Evolutionary conservation across 2,329 filamentous ascomycete species (phyloP), one percentile per base, ranked within the genome.

Genomic region (Nothophaeocryptopus gaeumannii): DNA sequence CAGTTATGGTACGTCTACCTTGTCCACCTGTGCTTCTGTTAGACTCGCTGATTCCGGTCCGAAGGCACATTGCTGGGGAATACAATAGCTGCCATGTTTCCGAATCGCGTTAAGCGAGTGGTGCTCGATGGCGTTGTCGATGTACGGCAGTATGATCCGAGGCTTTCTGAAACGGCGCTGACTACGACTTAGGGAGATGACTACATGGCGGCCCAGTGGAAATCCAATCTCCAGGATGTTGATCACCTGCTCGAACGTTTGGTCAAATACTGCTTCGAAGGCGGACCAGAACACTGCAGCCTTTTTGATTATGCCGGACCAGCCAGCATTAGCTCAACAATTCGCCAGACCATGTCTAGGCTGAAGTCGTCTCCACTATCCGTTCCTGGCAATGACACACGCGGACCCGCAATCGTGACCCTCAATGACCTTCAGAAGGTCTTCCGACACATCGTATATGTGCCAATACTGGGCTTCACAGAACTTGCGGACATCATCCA

Each of bases 51-150:
- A 26, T 26, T 3, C 20, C 3, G 7, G 20, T 51, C 43, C 39
- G 78, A 79, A 44, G 77, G 77, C 1, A 74, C 75, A 0, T 67
- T 72, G 29, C 64, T 72, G 0, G 71, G 71, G 1, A 62, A 66
- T 39, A 71, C 70, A 1, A 73, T 71, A 42, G 69, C 70, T 11
- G 65, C 69, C 0, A 68, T 74, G 65, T 73, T 68, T 45, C 71
- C 70, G 5, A 62, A 67, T 13, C 54, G 67, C 2, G 63, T 73
- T 7, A 63, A 64, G 0, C 60, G 65, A n/a, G 55, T 72, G 33
- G 62, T 70, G 8, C 58, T 78, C 1, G 76, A 79, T 53, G 75
- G 74, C 4, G 72, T 77, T 3, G 71, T 74, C 2, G 72, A 74
- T 48, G 61, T 66, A 2, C 60, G 20, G 20, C 20, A 26, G 20